Base-by-base conservation (phyloP, 1,139 yeast genomes). In the Neolecta irregularis region DNA sequence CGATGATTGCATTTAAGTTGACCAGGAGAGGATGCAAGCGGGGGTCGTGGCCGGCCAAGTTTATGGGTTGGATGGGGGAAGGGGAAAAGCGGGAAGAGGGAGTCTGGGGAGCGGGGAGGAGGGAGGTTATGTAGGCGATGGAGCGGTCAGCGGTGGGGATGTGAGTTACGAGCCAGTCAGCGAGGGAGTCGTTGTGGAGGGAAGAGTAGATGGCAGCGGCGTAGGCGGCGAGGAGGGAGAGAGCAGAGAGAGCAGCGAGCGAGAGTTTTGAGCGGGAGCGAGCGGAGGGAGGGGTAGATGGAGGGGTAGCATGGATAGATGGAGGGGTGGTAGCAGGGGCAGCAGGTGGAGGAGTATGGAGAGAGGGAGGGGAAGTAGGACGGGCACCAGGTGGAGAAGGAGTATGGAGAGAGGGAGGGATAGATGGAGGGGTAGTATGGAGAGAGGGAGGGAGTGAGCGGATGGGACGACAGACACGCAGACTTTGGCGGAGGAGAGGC, bases 251-350 rank as follows among this genome's bases (percentile, higher is more conserved):
- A 13, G 17, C 4, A 22, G 11, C 3, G 7, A 15, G 8, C 12
- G 11, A 15, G 8, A 7, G 4, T 22, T 22, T 31, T 6, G 26
- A 22, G 19, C n/a, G 11, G 11, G 11, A 11, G 11, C 12, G 12
- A 23, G 12, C 11, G 12, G 11, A 23, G 11, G 11, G 11, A 23
- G 11, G 11, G 12, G 11, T 23, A 11, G 11, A 4, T 4, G 12
- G 12, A 3, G 4, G 11, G 11, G 12, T 11, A 11, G 11, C 12
- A 11, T 4, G 4, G 4, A 11, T 3, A 11, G 11, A 11, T 23
- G 6, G n/a, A 49, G 63, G 1, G 49, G 60, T 0, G 79, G 76
- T 1, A 81, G 93, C 12, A 60, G 93, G 36, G 58, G 81, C 9
- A 50, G 61, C 2, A 58, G 2, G 75, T 75, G 58, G 58, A 42